Base-by-base conservation (phyloP, 768 basidiomycete genomes). In the Termitomyces sp. region DNA sequence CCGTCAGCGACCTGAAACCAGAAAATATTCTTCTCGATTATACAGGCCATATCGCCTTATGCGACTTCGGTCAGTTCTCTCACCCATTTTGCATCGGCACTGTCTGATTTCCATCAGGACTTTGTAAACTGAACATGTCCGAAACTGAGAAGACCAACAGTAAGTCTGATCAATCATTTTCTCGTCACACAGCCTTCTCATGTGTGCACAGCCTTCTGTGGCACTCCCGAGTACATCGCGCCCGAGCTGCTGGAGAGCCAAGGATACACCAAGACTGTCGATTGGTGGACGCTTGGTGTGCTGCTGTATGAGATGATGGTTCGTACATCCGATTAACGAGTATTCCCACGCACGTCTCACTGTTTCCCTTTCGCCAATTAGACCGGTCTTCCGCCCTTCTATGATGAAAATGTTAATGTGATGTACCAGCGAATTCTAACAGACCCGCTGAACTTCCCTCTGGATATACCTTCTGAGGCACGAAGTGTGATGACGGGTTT, bases 201-300 rank as follows among this genome's bases (percentile, higher is more conserved):
- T 33, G 50, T 59, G 58, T 36, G 59, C 52, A 44, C 65, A 92
- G 91, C 95, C 8, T 99, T 99, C 82, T 99, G 96, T 70, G 96
- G 96, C 7, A 99, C 96, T 6, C 96, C 96, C 1, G 96, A 99
- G 73, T 98, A 98, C 75, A 98, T 98, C 68, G 95, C 96, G 8
- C 96, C 96, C 0, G 96, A 99, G 72, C 84, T 99, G 40, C 84
- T 99, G 64, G 94, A 96, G 71, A 97, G 92, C 63, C 91, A 94
- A 69, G 96, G 97, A 1, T 98, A 99, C 76, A 96, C 94, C 4
- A 96, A 96, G 70, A 97, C 96, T 0, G 97, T 99, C 16, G 96
- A 99, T 70, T 99, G 96, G 96, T 96, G 93, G 96, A 98, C 96
- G 0, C 81, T 98, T 4, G 97, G 96, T 39, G 96, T 98, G 20